Percentiles rank a stretch among this genome's conserved stretches.
phyloP scores from a whole-genome alignment of 257 asterid species.

The Hygrophila difformis region DNA sequence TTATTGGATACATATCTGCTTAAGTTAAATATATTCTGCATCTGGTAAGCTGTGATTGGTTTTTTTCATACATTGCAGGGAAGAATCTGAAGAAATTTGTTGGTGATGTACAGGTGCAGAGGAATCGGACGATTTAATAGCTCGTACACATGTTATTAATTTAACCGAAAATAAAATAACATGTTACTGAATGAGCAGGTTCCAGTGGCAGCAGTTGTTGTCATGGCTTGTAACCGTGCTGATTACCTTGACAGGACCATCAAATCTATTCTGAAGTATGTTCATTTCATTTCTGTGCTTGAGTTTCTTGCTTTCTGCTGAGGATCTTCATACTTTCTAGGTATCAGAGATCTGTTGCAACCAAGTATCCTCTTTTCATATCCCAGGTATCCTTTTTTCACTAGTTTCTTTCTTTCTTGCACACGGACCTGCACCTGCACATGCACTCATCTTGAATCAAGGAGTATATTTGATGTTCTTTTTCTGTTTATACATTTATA shows the following conservation, averaged over 20 bases:
- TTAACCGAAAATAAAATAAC: constrained; percentile 17
- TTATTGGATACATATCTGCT: background rate
- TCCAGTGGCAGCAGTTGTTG: constrained; percentile 91
- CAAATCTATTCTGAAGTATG: constrained; percentile 80
- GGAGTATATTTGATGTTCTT: constrained; percentile 13
- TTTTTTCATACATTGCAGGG: constrained; percentile 45
- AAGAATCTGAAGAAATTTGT: constrained; percentile 62
- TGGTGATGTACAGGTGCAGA: constrained; percentile 66
- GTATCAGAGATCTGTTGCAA: constrained; percentile 70
- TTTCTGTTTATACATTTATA: too few relatives aligned
- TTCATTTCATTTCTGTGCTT: constrained; percentile 10
- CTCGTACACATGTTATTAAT: constrained; percentile 9
- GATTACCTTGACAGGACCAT: constrained; percentile 92
- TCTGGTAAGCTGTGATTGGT: constrained; percentile 15
- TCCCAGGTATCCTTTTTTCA: too few relatives aligned
- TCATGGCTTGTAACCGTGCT: constrained; percentile 98
- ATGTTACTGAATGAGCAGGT: constrained; percentile 41
- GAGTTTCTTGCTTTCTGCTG: constrained; percentile 21
- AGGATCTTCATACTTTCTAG: constrained; percentile 32
- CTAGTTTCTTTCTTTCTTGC: constrained; percentile 7
- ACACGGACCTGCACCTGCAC: too few relatives aligned
- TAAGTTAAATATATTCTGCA: constrained; percentile 11
- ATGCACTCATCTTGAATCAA: constrained; percentile 6
- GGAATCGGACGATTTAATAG: constrained; percentile 14
- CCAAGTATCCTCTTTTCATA: constrained; percentile 83